These are phyloP conservation scores for Colletotrichum salicis DNA, from an alignment of 2,329 filamentous ascomycete species.

Conservation along the genomic window DNA sequence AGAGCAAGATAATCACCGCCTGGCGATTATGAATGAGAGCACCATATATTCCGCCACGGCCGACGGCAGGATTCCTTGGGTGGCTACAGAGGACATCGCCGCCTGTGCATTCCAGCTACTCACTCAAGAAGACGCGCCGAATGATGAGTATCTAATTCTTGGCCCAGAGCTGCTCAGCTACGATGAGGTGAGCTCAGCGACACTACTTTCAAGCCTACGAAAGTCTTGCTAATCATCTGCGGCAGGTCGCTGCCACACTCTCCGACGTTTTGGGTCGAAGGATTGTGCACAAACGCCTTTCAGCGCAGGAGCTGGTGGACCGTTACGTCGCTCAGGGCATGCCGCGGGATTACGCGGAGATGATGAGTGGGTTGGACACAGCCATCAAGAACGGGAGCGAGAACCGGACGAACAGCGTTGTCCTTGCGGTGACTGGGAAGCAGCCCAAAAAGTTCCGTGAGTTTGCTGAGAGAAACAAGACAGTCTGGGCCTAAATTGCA, in stretches of 20 bases:
- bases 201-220: not conserved
- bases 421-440: slow-evolving; percentile 47
- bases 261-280: slow-evolving; percentile 44
- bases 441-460: slow-evolving; percentile 40
- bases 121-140: slow-evolving; percentile 49
- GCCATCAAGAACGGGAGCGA: slow-evolving; percentile 48
- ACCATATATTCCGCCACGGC: slow-evolving; percentile 55
- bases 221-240: slow-evolving; percentile 33
- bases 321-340: slow-evolving; percentile 41
- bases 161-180: slow-evolving; percentile 51
- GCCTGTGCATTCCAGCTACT: slow-evolving; percentile 54
- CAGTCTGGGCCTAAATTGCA: slow-evolving; percentile 6
- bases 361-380: slow-evolving; percentile 47
- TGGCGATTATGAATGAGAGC: slow-evolving; percentile 49
- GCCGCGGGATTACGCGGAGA: slow-evolving; percentile 44
- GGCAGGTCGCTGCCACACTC: slow-evolving; percentile 46
- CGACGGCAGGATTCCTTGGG: slow-evolving; percentile 57
- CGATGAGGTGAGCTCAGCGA: slow-evolving; percentile 41
- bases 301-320: slow-evolving; percentile 41
- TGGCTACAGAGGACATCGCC: slow-evolving; percentile 59
- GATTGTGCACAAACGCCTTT: slow-evolving; percentile 49
- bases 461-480: slow-evolving; percentile 9
- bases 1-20: slow-evolving; percentile 40
- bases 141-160: slow-evolving; percentile 51
- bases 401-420: slow-evolving; percentile 47